phyloP scores from a whole-genome alignment of 192 early-diverging fungal genomes.

The Phlyctochytrium planicorne region DNA sequence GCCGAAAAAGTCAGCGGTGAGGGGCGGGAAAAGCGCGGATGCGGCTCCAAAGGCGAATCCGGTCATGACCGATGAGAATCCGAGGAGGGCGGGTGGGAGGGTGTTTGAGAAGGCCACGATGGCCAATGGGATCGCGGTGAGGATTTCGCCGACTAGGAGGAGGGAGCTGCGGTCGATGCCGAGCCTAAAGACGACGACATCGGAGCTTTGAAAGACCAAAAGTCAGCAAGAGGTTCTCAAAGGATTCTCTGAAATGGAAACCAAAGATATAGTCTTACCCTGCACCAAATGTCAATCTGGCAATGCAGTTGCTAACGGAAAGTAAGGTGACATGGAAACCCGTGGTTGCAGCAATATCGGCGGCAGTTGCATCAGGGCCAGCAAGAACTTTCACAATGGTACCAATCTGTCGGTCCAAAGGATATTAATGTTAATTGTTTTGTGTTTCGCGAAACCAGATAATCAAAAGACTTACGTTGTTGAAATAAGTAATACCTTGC shows the following conservation, averaged over 20 bases:
- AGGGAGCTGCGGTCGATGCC: slow-evolving; percentile 23
- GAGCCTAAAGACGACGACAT: slow-evolving; percentile 11
- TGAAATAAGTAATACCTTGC: slow-evolving; percentile 34
- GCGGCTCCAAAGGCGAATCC: slow-evolving; percentile 30
- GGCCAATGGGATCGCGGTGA: slow-evolving; percentile 15
- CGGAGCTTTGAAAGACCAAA: too few species aligned
- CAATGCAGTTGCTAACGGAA: slow-evolving; percentile 24
- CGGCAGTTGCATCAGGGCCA: neutral
- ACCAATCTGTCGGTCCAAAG: neutral
- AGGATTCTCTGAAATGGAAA: too few species aligned
- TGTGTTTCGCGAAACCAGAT: too few species aligned
- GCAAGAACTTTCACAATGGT: slow-evolving; percentile 14
- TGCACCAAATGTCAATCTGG: slow-evolving; percentile 14
- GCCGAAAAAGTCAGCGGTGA: slow-evolving; percentile 28
- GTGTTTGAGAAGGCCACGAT: slow-evolving; percentile 5
- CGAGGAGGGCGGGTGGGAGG: neutral
- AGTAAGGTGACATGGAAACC: slow-evolving; percentile 26
- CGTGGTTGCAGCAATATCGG: neutral
- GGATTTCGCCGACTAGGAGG: slow-evolving; percentile 10
- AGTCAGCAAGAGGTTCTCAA: too few species aligned
- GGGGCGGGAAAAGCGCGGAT: slow-evolving; percentile 23
- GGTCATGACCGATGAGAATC: slow-evolving; percentile 14
- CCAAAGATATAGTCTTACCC: too few species aligned
- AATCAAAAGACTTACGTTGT: slow-evolving; percentile 20
- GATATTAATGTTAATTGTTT: too few species aligned